phyloP scores from a whole-genome alignment of 768 basidiomycete species.

The Naganishia antarctica region DNA sequence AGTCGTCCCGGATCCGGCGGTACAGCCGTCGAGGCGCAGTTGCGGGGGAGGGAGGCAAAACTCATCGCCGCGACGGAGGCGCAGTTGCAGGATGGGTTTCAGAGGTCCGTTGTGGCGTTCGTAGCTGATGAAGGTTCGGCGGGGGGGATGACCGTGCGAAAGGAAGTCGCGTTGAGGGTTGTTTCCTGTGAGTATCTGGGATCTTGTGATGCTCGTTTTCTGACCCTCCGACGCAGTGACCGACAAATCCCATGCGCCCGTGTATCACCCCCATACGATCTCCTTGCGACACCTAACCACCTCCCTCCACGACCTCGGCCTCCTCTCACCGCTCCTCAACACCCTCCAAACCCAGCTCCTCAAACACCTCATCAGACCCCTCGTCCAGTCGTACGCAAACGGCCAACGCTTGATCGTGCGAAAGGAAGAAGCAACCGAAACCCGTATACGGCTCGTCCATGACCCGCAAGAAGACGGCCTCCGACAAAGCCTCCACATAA shows the following conservation, averaged over 20 bases:
- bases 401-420: not conserved
- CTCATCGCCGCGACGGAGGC: not conserved
- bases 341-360: not conserved
- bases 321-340: not conserved
- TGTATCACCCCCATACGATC: not conserved
- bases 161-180: not conserved
- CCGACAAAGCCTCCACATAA: not conserved
- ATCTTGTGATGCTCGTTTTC: not conserved
- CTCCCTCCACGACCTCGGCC: constrained; percentile 9
- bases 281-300: not conserved
- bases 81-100: constrained; percentile 7
- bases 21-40: not conserved
- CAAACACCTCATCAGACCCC: constrained; percentile 7
- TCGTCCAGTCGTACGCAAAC: constrained; percentile 5
- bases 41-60: not conserved
- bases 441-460: not conserved
- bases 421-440: not conserved
- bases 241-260: not conserved
- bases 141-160: not conserved
- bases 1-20: not conserved
- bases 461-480: not conserved
- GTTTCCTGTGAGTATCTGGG: not conserved
- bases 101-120: not conserved
- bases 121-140: not conserved
- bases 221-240: not conserved